Base-by-base conservation (phyloP, 805 yeast species). In the Lipomyces orientalis region DNA sequence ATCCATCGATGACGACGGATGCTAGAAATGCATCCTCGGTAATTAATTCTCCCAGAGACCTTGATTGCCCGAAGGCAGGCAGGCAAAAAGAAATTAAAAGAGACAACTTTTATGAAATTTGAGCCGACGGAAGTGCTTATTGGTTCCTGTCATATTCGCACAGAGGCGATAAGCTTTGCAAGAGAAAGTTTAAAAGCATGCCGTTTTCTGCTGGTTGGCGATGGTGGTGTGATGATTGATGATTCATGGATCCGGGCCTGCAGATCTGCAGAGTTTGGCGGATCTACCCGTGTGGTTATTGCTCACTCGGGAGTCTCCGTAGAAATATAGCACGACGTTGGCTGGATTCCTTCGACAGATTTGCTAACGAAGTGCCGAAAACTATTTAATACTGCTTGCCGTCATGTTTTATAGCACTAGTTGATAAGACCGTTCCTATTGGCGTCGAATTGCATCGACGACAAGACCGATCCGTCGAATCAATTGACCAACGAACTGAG, bases 241-340 rank as follows among this genome's bases (percentile, higher is more conserved):
- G 43, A 37, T 37, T 37, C 49, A 43, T 16, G 22, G 8, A 16
- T 16, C n/a, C 49, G 22, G 22, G 19, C n/a, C 2, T 43, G 16
- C 22, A 16, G 10, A n/a, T 19, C 22, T n/a, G 22, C 49, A 16
- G 49, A 8, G 19, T 37, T 37, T 16, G 10, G n/a, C 22, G 49
- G 49, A 43, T 43, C 49, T 43, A 43, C 49, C 49, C 22, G 49
- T 43, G 49, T 43, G 49, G 49, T 43, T 43, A 43, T 43, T 43
- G 49, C 49, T 43, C 22, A 43, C 49, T n/a, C 43, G 14, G 14
- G 14, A 37, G 2, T 4, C 14, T 37, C 10, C 43, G 43, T 37
- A 37, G 43, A 37, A 5, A 8, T 6, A 43, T 43, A 43, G 16
- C 49, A 22, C 6, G 49, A 43, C 14, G 19, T 43, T n/a, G 25